phyloP scores from a whole-genome alignment of 2,329 filamentous ascomycete genomes.

The Fusarium fujikuroi region DNA sequence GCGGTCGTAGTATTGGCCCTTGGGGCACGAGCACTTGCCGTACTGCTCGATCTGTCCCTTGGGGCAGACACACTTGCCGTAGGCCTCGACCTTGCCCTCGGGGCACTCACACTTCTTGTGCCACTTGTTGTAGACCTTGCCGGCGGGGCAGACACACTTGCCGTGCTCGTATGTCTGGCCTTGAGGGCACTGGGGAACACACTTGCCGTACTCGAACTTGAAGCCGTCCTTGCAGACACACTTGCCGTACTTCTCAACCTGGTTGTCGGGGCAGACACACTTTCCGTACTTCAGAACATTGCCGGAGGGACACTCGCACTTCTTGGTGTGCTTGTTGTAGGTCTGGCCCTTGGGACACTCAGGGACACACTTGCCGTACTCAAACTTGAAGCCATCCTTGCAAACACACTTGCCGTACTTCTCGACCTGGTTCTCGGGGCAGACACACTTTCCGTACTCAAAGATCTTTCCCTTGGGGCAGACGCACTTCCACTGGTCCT shows the following conservation, averaged over 20 bases:
- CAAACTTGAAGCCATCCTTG: conserved; percentile 3
- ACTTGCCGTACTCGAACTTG: conserved; percentile 17
- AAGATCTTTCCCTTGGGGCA: conserved; percentile 29
- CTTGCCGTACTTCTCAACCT: not conserved
- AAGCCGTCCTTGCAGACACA: conserved; percentile 14
- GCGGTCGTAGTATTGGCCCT: conserved; percentile 35
- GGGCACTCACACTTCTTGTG: conserved; percentile 19
- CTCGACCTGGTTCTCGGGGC: conserved; percentile 3
- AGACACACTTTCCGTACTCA: conserved; percentile 20
- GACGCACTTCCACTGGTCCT: conserved; percentile 2
- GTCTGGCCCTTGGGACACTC: conserved; percentile 8
- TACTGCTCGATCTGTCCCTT: conserved; percentile 17
- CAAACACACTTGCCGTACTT: conserved; percentile 8
- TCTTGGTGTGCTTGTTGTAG: not conserved
- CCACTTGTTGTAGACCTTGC: conserved; percentile 15
- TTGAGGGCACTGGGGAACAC: conserved; percentile 11
- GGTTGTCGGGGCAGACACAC: conserved; percentile 10
- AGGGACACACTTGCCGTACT: conserved; percentile 22
- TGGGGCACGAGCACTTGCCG: conserved; percentile 26
- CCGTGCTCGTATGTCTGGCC: conserved; percentile 6
- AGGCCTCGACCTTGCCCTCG: conserved; percentile 10
- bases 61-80: conserved; percentile 27
- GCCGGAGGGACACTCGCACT: conserved; percentile 21
- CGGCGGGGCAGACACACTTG: conserved; percentile 22
- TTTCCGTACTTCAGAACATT: conserved; percentile 9